Evolutionary conservation across 768 basidiomycete species (phyloP), one percentile per base, ranked within the genome.

Genomic region (Sporobolomyces roseus): DNA sequence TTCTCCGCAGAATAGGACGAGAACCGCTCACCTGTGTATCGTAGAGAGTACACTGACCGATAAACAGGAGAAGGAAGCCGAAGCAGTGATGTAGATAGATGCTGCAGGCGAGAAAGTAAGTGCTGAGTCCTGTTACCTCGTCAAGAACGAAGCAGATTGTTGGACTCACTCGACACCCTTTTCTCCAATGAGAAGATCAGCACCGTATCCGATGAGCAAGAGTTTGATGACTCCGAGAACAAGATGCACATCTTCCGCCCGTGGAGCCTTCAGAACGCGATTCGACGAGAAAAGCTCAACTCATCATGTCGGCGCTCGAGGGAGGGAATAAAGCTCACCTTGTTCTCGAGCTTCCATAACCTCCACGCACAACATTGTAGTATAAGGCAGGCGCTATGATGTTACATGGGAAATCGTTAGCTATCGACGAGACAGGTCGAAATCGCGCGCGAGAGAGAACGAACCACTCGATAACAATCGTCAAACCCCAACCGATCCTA

Each of bases 111-210:
- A 19, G 43, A 27, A n/a, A 23, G 30, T 33, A 32, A 10, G 32
- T 13, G 45, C 45, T 46, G 45, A 46, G 45, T 13, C 10, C 12
- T 13, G 45, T 13, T 17, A 30, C 35, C n/a, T n/a, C n/a, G n/a
- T n/a, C n/a, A n/a, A n/a, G n/a, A n/a, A n/a, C 17, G 33, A n/a
- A 54, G 3, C 30, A 19, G 35, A 35, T 9, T 19, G 43, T 45
- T 4, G 29, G 9, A 25, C 45, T 60, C 45, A 60, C 32, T 58
- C 61, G 35, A 27, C 32, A 1, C 43, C 29, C 3, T 58, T 29
- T 19, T 67, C 65, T 19, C 35, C 33, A 9, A 67, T 41, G 14
- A 71, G 36, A 0, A 71, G 51, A 14, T 71, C 70, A 17, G 9
- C 19, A 14, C 5, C 62, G 53, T 71, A 71, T 1, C 51, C 45